Evolutionary conservation across 2,329 filamentous ascomycete species (phyloP), one percentile per base, ranked within the genome.

Genomic region (Colletotrichum euphorbiae): DNA sequence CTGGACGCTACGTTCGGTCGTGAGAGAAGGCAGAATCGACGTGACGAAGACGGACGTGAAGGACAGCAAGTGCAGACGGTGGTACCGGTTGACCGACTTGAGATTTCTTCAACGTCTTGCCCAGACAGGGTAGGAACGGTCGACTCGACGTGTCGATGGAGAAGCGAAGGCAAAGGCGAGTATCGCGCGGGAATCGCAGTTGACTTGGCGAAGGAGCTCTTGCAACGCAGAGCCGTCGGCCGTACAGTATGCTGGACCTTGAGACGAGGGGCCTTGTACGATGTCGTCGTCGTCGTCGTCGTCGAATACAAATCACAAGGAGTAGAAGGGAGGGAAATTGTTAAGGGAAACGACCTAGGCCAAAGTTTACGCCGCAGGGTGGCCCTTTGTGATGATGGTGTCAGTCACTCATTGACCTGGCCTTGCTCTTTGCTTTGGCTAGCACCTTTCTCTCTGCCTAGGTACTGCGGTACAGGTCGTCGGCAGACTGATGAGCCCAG

Each of bases 331-430:
- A 12, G 43, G 13, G 8, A 42, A 42, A 52, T 64, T 13, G 40
- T 21, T 36, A 28, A 42, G 54, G 54, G 40, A 40, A 68, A 65
- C 9, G 15, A 38, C 61, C 45, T 45, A 65, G 45, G 52, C 45
- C 61, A 68, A 65, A 65, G 65, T 68, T 56, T 43, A 67, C 58
- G 63, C 50, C 63, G 65, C 65, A 68, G 65, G 60, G 52, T 64
- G 54, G 54, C 65, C 65, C 65, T 68, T 68, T 68, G 65, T 68
- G 65, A 68, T 68, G 65, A 68, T 68, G 54, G 61, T 68, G 54
- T 59, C 65, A 68, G 60, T 68, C 61, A 48, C 42, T 55, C 61
- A 65, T 54, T 59, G 46, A 54, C 60, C 46, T 42, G 52, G 31
- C 31, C 59, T 55, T 50, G 51, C 64, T 48, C 33, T 68, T n/a